These are phyloP conservation scores for Apiospora rasikravindrae DNA, from an alignment of 2,329 filamentous ascomycete genomes.

Conservation along the genomic window DNA sequence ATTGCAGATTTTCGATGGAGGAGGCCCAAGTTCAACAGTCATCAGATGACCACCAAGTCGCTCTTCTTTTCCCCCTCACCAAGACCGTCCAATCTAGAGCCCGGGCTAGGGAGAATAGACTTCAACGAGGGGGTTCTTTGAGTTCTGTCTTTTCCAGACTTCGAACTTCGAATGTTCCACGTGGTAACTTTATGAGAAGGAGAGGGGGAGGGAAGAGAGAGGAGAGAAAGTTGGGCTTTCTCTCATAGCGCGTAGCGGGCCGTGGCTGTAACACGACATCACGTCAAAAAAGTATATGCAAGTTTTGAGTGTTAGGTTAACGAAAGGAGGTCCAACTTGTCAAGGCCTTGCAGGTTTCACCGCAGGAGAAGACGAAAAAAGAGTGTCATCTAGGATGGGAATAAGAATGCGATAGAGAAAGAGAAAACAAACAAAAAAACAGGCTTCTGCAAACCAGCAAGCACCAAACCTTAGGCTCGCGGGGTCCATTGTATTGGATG, in stretches of 20 bases:
- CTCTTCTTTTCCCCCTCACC: neutral
- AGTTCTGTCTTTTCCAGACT: constrained; percentile 1
- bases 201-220: neutral
- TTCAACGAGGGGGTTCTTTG: neutral
- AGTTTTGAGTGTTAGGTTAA: neutral
- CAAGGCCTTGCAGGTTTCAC: constrained; percentile 9
- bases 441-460: neutral
- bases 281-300: constrained; percentile 1
- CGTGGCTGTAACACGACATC: constrained; percentile 9
- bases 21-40: neutral
- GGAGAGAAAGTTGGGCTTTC: neutral
- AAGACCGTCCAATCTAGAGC: constrained; percentile 12
- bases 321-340: neutral
- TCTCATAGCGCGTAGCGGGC: constrained; percentile 7
- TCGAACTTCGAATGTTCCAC: constrained; percentile 14
- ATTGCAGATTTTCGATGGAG: neutral
- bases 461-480: constrained; percentile 7
- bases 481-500: neutral
- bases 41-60: constrained; percentile 10
- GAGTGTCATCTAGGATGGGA: neutral
- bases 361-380: neutral
- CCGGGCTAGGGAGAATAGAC: neutral
- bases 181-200: neutral
- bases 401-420: neutral
- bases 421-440: neutral